Base-by-base conservation (phyloP, 2,329 filamentous ascomycete species). In the Nigrospora sphaerica region DNA sequence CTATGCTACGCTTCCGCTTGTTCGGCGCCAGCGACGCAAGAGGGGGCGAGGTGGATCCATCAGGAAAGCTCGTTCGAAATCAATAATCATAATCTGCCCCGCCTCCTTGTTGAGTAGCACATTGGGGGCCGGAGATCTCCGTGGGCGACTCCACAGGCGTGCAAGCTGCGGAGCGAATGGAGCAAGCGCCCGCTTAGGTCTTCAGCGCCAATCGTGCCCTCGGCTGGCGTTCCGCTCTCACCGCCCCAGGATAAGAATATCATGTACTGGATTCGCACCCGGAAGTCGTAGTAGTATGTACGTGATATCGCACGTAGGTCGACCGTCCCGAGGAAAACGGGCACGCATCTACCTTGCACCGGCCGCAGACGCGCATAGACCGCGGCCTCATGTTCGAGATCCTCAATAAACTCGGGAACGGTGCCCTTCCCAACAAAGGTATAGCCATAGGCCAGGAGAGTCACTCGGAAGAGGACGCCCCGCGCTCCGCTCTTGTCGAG, bases 351-450 rank as follows among this genome's bases (percentile, higher is more conserved):
- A 9, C 68, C 67, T 53, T 73, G 62, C 17, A 67, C 39, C 11
- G 54, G 42, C 40, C 48, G 16, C 0, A 71, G 57, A n/a, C 57
- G 59, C 12, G 53, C 11, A 48, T 72, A 72, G 1, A 71, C 56
- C 1, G 39, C 41, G 4, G 57, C 59, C 52, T 72, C 63, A 37
- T 68, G 56, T 48, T 63, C 35, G 6, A 71, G 63, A 47, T 65
- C 57, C 6, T 38, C 14, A 32, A 64, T 49, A 17, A 66, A 67
- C 16, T 49, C 58, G 18, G 14, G 23, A 3, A 66, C 56, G 1
- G 62, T 72, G 18, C 64, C 64, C 52, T 75, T 75, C 42, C 62
- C 56, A 28, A 68, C 56, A 39, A 74, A 66, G 2, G 63, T 70
- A 56, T 74, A 74, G 49, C 68, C 62, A 49, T 72, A 63, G 2